Base-by-base conservation (phyloP, 2,329 filamentous ascomycete species). In the Diaporthe citriasiana region DNA sequence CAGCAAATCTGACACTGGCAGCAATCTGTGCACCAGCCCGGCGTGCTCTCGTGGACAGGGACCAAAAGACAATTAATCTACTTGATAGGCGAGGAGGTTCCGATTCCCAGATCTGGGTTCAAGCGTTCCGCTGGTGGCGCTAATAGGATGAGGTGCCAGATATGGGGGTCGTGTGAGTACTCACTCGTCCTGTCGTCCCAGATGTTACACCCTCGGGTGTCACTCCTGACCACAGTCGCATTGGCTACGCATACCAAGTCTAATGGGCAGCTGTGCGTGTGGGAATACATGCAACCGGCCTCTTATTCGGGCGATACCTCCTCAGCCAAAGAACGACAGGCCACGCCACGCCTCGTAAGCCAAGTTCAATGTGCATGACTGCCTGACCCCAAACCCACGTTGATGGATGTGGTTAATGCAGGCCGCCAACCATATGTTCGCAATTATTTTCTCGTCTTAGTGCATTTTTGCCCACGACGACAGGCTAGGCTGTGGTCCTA, bases 331-430 rank as follows among this genome's bases (percentile, higher is more conserved):
- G 45, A 38, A 51, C 63, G n/a, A 50, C 33, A 33, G 50, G 50
- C 60, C 35, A 69, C 27, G 63, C 63, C 51, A 73, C 51, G 71
- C 71, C 51, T 56, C 55, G 71, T 57, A 55, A 59, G 55, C 53
- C 55, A 45, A 47, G 50, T 73, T 51, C n/a, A 35, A 51, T 68
- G 68, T 71, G 55, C 51, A 66, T 59, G 42, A 50, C 60, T 73
- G 40, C 63, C 45, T 45, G 33, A 4, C 27, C 51, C 51, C 72
- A 71, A 47, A 40, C 66, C 38, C 56, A 45, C 55, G 40, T 35
- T 35, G 47, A 71, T 63, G 45, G 69, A 59, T 71, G 38, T 57
- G 53, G 47, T 50, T n/a, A 50, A 71, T 69, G 60, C 57, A 74
- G 51, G 40, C 57, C 65, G 38, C 45, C 65, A 68, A 73, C 50